Percentiles rank a stretch among this genome's conserved stretches.
Conservation (phyloP, 129 eudicot species). For the Tagetes patula region DNA sequence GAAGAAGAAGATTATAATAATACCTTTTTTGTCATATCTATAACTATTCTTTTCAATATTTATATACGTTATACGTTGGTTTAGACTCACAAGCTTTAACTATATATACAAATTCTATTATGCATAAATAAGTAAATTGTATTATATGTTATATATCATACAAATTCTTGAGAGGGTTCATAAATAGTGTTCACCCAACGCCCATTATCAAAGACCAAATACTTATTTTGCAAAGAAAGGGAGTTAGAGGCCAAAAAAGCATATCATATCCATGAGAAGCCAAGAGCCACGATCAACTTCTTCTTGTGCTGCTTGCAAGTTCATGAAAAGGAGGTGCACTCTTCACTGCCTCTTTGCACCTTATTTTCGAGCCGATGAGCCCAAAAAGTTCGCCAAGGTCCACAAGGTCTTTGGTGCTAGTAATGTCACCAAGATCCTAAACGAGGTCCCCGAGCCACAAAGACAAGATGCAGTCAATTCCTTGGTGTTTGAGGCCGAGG, state of each 20-base stretch:
- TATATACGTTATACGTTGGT: too few species aligned
- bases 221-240: slow-evolving; percentile 17
- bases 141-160: too few species aligned
- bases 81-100: too few species aligned
- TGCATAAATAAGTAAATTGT: too few species aligned
- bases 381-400: slow-evolving; percentile 76
- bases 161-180: neutral
- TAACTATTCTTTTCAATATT: too few species aligned
- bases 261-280: slow-evolving; percentile 46
- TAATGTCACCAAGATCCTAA: slow-evolving; percentile 87
- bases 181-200: slow-evolving; percentile 3
- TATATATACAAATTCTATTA: too few species aligned
- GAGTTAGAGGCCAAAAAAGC: slow-evolving; percentile 11
- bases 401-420: slow-evolving; percentile 97
- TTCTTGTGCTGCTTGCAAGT: slow-evolving; percentile 96
- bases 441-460: slow-evolving; percentile 79
- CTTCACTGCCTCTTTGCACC: slow-evolving; percentile 79
- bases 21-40: too few species aligned
- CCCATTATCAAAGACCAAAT: slow-evolving; percentile 7
- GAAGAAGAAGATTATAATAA: too few species aligned
- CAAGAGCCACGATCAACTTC: slow-evolving; percentile 86
- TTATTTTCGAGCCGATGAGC: slow-evolving; percentile 80
- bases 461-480: slow-evolving; percentile 81
- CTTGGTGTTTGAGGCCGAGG: slow-evolving; percentile 82
- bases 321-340: slow-evolving; percentile 79